phyloP scores from a whole-genome alignment of 257 asterid species.

The Coffea canephora region DNA sequence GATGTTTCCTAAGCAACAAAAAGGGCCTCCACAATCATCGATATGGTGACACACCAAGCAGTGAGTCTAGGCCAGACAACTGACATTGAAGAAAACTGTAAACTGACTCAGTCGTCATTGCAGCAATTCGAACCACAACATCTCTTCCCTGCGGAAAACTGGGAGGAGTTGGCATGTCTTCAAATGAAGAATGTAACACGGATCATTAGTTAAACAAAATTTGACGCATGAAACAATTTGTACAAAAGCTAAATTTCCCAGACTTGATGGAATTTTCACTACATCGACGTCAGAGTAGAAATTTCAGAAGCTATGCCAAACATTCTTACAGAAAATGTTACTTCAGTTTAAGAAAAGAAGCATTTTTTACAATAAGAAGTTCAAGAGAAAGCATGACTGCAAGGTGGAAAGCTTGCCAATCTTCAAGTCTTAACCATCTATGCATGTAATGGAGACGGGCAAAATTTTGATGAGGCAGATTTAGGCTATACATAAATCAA shows the following conservation, averaged over 20 bases:
- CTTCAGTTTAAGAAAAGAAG: too few relatives aligned
- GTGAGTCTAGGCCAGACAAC: constrained; percentile 56
- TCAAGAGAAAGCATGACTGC: too few relatives aligned
- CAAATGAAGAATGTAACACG: too few relatives aligned
- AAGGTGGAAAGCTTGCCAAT: neutral
- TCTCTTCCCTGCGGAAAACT: constrained; percentile 32
- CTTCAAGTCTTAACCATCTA: neutral
- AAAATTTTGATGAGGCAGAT: neutral
- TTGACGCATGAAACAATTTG: too few relatives aligned
- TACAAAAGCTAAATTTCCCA: too few relatives aligned
- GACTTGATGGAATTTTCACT: too few relatives aligned
- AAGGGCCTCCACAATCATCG: neutral
- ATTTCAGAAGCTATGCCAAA: too few relatives aligned
- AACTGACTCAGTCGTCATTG: constrained; percentile 77
- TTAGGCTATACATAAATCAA: neutral
- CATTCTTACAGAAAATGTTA: too few relatives aligned
- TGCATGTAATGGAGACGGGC: neutral
- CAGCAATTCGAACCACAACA: constrained; percentile 69
- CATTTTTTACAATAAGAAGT: too few relatives aligned
- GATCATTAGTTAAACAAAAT: too few relatives aligned
- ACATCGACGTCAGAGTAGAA: too few relatives aligned
- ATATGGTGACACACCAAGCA: constrained; percentile 82
- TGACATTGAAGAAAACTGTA: constrained; percentile 68
- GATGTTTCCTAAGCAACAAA: too few relatives aligned
- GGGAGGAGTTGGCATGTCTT: neutral